Percentiles rank a stretch among this genome's conserved stretches.
Evolutionary conservation across 1,139 yeast species (phyloP).

Genomic region (Candida sanyaensis): DNA sequence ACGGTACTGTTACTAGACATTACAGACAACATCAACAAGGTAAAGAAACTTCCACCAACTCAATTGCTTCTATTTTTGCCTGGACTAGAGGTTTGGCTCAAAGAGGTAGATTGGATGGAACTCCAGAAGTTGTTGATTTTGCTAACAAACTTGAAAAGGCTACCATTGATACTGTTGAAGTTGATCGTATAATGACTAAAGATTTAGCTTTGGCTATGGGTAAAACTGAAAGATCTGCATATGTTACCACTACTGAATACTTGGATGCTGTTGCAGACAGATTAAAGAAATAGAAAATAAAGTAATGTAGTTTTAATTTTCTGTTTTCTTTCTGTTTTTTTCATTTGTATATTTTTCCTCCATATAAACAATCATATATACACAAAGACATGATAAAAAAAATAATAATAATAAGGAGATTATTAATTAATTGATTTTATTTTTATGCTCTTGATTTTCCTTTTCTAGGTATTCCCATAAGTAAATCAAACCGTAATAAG

Average conservation of each 20-base stretch:
- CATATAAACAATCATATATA: too few species aligned
- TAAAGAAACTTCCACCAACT: constrained; percentile 80
- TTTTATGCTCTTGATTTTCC: constrained; percentile 1
- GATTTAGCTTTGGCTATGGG: constrained; percentile 79
- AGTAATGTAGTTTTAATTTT: too few species aligned
- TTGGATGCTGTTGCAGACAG: constrained; percentile 68
- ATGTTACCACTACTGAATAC: constrained; percentile 77
- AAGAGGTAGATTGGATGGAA: constrained; percentile 74
- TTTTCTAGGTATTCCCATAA: constrained; percentile 15
- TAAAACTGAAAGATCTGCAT: constrained; percentile 60
- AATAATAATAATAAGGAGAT: not conserved
- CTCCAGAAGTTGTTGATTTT: constrained; percentile 70
- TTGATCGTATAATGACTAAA: constrained; percentile 78
- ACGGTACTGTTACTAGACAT: constrained; percentile 87
- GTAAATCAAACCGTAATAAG: constrained; percentile 18
- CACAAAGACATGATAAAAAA: too few species aligned
- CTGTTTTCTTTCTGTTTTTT: not conserved
- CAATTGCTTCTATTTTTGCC: constrained; percentile 83
- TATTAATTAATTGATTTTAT: not conserved
- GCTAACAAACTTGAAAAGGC: constrained; percentile 68
- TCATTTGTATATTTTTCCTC: not conserved
- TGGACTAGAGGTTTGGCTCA: constrained; percentile 86
- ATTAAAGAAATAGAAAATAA: constrained; percentile 22
- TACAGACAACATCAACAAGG: constrained; percentile 84
- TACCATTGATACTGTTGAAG: constrained; percentile 69